These are phyloP conservation scores for Chaetomium cochliodes DNA, from an alignment of 495 filamentous ascomycete species.

Conservation along the genomic window DNA sequence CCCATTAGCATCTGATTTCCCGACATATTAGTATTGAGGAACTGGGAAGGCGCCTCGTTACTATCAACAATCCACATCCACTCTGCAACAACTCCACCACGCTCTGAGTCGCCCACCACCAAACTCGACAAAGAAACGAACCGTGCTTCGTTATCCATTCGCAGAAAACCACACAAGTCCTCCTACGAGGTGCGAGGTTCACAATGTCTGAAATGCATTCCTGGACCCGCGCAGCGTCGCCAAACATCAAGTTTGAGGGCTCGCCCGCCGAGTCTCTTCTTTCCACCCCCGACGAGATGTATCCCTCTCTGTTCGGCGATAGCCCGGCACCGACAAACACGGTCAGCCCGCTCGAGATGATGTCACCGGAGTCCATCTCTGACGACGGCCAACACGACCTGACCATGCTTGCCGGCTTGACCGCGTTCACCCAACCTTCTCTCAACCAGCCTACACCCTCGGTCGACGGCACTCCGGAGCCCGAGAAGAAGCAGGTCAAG, in stretches of 20 bases:
- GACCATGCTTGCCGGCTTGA: constrained; percentile 24
- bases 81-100: constrained; percentile 20
- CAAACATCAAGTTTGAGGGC: constrained; percentile 49
- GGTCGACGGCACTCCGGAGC: constrained; percentile 25
- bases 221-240: constrained; percentile 43
- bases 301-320: constrained; percentile 50
- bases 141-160: neutral
- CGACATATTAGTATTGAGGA: constrained; percentile 45
- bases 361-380: constrained; percentile 46
- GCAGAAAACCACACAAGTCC: constrained; percentile 37
- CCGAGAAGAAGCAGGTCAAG: constrained; percentile 79
- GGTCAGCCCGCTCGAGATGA: constrained; percentile 44
- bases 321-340: constrained; percentile 30
- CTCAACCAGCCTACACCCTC: constrained; percentile 10
- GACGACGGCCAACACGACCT: constrained; percentile 34
- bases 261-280: constrained; percentile 54
- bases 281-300: constrained; percentile 52
- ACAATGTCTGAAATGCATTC: constrained; percentile 38
- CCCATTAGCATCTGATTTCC: constrained; percentile 22
- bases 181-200: constrained; percentile 31
- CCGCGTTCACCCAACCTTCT: constrained; percentile 16
- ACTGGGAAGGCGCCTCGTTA: constrained; percentile 46
- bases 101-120: neutral
- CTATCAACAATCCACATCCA: neutral
- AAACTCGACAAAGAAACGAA: neutral